Conservation (phyloP, 2,329 filamentous ascomycete genomes). For the Lachnellula cervina region DNA sequence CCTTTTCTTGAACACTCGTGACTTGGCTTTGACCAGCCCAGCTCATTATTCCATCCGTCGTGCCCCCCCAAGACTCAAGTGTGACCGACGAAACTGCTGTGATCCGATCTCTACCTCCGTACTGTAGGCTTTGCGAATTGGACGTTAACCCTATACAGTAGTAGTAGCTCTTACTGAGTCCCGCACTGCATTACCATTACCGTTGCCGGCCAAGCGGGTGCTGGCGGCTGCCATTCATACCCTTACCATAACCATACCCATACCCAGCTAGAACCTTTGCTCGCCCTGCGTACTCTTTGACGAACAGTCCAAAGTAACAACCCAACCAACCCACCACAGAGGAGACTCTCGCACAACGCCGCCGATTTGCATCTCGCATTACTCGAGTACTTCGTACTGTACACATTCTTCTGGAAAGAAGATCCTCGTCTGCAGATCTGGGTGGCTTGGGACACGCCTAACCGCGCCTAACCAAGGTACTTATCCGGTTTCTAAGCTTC, state of each 20-base stretch:
- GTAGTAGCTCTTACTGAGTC: background rate
- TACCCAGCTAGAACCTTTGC: background rate
- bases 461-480: conserved; percentile 1
- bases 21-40: background rate
- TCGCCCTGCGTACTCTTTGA: background rate
- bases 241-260: background rate
- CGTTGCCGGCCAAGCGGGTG: background rate
- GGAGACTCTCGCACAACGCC: background rate
- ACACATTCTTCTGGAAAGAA: conserved; percentile 9
- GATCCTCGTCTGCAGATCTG: conserved; percentile 5
- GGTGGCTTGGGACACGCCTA: background rate
- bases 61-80: background rate
- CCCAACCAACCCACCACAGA: conserved; percentile 1
- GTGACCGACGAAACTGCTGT: background rate
- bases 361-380: conserved; percentile 1
- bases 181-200: background rate
- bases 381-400: conserved; percentile 7
- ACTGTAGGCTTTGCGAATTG: background rate
- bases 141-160: background rate
- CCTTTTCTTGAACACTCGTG: background rate
- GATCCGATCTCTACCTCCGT: too few relatives aligned
- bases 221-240: background rate
- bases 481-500: background rate
- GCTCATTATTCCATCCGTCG: background rate
- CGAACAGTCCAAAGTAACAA: background rate